These are phyloP conservation scores for Saccharum officinarum DNA, from an alignment of 176 grass and related monocot genomes.

Conservation along the genomic window DNA sequence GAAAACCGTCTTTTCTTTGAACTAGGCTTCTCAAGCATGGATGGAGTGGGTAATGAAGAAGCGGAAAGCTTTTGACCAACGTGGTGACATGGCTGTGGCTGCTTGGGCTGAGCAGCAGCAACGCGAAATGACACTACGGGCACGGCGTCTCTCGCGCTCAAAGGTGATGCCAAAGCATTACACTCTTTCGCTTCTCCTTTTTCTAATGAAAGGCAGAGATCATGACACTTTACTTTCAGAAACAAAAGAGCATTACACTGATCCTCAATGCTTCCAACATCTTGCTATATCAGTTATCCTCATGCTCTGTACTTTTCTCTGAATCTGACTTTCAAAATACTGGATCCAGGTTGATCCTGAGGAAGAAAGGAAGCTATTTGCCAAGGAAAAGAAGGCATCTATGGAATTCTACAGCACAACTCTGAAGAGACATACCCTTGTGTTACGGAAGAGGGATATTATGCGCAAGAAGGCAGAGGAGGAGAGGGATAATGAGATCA, in stretches of 20 bases:
- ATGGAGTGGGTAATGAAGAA: constrained; percentile 97
- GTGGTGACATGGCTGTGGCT: constrained; percentile 87
- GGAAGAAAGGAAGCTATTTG: constrained; percentile 80
- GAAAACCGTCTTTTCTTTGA: constrained; percentile 21
- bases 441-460: constrained; percentile 77
- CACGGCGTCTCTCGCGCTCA: constrained; percentile 68
- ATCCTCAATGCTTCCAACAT: neutral
- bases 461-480: constrained; percentile 84
- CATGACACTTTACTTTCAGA: neutral
- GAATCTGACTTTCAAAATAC: neutral
- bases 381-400: constrained; percentile 82
- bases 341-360: constrained; percentile 76
- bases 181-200: neutral
- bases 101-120: constrained; percentile 97
- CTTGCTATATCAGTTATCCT: neutral
- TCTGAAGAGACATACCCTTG: constrained; percentile 80
- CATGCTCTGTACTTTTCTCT: neutral
- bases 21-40: constrained; percentile 77
- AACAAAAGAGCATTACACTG: neutral
- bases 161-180: constrained; percentile 49
- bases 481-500: constrained; percentile 65
- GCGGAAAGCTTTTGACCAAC: constrained; percentile 87
- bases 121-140: constrained; percentile 72
- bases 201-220: neutral
- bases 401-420: constrained; percentile 90